Percentiles rank a stretch among this genome's conserved stretches.
Conservation (phyloP, 345 rosid species). For the Salix koriyanagi region DNA sequence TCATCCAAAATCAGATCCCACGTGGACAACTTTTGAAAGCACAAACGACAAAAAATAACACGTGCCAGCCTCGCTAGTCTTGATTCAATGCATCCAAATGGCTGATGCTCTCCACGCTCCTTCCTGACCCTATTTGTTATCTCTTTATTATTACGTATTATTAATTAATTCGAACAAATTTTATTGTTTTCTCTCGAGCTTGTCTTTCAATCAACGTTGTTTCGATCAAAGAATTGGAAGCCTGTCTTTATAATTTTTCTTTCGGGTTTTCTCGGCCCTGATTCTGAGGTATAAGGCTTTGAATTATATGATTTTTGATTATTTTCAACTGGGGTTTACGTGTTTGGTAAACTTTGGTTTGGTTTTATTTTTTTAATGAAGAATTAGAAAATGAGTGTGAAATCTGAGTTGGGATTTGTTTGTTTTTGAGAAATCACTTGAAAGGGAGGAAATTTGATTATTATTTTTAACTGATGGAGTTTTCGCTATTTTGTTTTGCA, state of each 20-base stretch:
- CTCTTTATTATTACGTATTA: not conserved
- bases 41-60: not conserved
- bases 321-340: not conserved
- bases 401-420: not conserved
- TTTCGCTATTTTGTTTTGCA: not conserved
- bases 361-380: not conserved
- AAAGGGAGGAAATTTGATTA: not conserved
- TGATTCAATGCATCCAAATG: not conserved
- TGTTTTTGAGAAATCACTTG: not conserved
- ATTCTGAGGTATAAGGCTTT: not conserved
- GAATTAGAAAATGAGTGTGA: not conserved
- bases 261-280: not conserved
- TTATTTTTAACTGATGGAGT: not conserved
- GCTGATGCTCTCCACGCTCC: conserved; percentile 8
- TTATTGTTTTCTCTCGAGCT: not conserved
- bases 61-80: not conserved
- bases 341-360: not conserved
- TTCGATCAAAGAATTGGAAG: not conserved
- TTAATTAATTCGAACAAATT: not conserved
- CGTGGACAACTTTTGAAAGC: not conserved
- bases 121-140: not conserved
- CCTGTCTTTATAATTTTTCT: not conserved
- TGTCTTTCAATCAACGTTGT: not conserved
- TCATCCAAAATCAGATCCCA: not conserved
- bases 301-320: not conserved